Percentiles rank a stretch among this genome's conserved stretches.
Conservation (phyloP, 306 rosid species). For the Medicago ruthenica region DNA sequence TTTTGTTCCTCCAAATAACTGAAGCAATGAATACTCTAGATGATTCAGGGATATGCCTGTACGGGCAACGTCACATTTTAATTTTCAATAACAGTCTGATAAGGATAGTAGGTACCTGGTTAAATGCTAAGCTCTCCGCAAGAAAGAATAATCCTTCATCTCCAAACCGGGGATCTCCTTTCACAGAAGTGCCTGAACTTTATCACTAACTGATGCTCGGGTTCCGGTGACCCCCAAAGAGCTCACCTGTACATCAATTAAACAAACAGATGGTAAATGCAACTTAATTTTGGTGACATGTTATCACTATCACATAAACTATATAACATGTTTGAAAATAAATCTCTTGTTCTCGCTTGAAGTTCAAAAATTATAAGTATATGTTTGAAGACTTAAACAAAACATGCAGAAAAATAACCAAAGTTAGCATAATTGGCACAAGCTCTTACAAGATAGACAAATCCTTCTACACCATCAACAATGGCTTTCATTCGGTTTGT, state of each 20-base stretch:
- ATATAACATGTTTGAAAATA: too few relatives aligned
- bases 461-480: slow-evolving; percentile 85
- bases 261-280: slow-evolving; percentile 2
- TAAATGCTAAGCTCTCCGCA: slow-evolving; percentile 86
- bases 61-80: slow-evolving; percentile 23
- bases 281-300: too few relatives aligned
- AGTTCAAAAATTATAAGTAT: neutral
- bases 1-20: slow-evolving; percentile 31
- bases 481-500: slow-evolving; percentile 76
- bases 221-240: slow-evolving; percentile 92
- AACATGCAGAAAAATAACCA: neutral
- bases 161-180: slow-evolving; percentile 23
- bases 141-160: slow-evolving; percentile 94
- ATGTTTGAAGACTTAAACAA: neutral
- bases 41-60: slow-evolving; percentile 12
- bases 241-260: slow-evolving; percentile 74
- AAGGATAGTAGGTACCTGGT: slow-evolving; percentile 63
- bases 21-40: slow-evolving; percentile 34
- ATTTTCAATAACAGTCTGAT: slow-evolving; percentile 24
- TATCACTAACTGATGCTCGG: slow-evolving; percentile 73
- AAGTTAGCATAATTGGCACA: slow-evolving; percentile 24
- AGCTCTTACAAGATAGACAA: slow-evolving; percentile 76
- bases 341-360: too few relatives aligned
- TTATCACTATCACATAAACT: neutral
- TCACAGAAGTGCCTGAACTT: slow-evolving; percentile 64